phyloP scores from a whole-genome alignment of 768 basidiomycete species.

The Xanthoconium purpureum region DNA sequence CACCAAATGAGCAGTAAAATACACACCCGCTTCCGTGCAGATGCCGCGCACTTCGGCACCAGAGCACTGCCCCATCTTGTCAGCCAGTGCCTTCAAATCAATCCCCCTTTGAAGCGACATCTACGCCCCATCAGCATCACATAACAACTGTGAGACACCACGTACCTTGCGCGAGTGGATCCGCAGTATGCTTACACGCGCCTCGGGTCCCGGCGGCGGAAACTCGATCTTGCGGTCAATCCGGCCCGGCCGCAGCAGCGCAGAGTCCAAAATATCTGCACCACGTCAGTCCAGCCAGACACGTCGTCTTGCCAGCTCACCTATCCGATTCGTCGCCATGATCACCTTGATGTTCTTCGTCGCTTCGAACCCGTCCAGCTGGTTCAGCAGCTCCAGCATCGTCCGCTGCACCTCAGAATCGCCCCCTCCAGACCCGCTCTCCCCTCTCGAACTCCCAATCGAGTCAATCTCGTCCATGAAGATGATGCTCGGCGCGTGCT shows the following conservation, averaged over 20 bases:
- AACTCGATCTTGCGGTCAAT: conserved; percentile 99
- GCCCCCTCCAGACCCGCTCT: conserved; percentile 71
- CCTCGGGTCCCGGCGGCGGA: conserved; percentile 95
- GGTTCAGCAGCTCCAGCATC: conserved; percentile 86
- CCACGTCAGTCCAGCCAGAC: conserved; percentile 4
- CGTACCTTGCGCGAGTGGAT: conserved; percentile 92
- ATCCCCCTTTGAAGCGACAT: conserved; percentile 99
- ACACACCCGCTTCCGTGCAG: conserved; percentile 89
- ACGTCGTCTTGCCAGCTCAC: conserved; percentile 29
- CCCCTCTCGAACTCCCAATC: conserved; percentile 90
- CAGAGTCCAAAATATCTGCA: conserved; percentile 89
- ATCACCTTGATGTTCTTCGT: conserved; percentile 85
- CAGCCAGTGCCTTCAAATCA: conserved; percentile 91
- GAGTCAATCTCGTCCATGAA: conserved; percentile 99
- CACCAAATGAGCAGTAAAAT: rapidly evolving
- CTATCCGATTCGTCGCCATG: conserved; percentile 98
- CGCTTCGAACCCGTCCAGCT: conserved; percentile 84
- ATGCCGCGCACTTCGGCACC: conserved; percentile 98
- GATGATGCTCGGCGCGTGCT: conserved; percentile 96
- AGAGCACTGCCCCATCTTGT: conserved; percentile 99
- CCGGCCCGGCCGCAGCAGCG: conserved; percentile 88
- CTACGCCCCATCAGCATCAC: conserved; percentile 35
- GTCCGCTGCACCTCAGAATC: conserved; percentile 90
- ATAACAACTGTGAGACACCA: neutral
- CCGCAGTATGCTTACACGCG: conserved; percentile 92